phyloP scores from a whole-genome alignment of 768 basidiomycete genomes.

The Russula abietina region DNA sequence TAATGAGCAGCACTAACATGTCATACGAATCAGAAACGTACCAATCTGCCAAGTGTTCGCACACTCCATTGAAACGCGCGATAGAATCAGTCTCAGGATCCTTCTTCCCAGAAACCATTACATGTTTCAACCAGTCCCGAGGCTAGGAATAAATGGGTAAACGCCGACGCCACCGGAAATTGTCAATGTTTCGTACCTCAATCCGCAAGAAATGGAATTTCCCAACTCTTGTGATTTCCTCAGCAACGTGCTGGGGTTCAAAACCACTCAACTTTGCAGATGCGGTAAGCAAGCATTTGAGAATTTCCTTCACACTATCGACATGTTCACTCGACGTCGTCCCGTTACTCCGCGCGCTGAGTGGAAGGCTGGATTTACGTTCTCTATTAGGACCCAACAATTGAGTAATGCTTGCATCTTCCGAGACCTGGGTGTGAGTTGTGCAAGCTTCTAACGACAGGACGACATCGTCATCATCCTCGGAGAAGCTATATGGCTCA shows the following conservation, averaged over 20 bases:
- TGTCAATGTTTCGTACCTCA: constrained; percentile 44
- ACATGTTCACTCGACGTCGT: constrained; percentile 2
- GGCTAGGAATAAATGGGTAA: constrained; percentile 45
- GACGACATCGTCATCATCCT: constrained; percentile 43
- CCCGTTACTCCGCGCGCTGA: constrained; percentile 33
- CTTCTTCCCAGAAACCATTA: constrained; percentile 62
- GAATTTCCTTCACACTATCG: constrained; percentile 43
- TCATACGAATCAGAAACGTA: constrained; percentile 29
- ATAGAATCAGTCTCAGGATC: constrained; percentile 63
- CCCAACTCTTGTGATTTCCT: constrained; percentile 78
- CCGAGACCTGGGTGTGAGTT: constrained; percentile 22
- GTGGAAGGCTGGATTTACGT: constrained; percentile 63
- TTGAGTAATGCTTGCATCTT: constrained; percentile 9
- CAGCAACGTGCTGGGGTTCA: constrained; percentile 66
- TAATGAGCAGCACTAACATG: constrained; percentile 10
- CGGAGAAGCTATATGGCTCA: constrained; percentile 48
- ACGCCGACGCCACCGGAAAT: constrained; percentile 5
- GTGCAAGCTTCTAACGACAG: constrained; percentile 28
- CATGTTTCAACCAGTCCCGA: constrained; percentile 81
- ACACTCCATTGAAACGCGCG: constrained; percentile 62
- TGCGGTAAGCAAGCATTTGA: constrained; percentile 57
- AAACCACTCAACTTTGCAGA: constrained; percentile 50
- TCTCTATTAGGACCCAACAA: constrained; percentile 40
- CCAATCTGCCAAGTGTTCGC: constrained; percentile 85
- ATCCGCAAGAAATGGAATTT: constrained; percentile 67